phyloP scores from a whole-genome alignment of 768 basidiomycete species.

The Lactifluus piperatus region DNA sequence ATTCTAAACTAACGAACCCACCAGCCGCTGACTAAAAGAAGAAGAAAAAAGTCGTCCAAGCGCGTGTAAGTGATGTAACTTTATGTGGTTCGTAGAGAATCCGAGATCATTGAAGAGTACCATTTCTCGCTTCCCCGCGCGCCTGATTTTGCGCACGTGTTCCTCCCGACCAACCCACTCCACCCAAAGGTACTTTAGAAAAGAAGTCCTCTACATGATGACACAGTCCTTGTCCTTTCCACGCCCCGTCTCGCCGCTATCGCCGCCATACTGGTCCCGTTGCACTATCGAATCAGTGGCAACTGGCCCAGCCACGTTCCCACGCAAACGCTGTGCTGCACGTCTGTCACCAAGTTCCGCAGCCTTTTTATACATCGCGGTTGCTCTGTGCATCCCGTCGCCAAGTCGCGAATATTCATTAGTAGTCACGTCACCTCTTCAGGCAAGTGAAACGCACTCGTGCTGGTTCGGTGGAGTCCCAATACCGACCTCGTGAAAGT shows the following conservation, averaged over 20 bases:
- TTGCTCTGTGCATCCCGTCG: slow-evolving; percentile 40
- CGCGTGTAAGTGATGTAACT: no score
- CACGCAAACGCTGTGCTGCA: slow-evolving; percentile 72
- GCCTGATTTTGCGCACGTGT: no score
- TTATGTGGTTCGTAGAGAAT: no score
- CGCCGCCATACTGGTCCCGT: slow-evolving; percentile 39
- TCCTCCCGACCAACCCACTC: no score
- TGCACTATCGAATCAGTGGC: slow-evolving; percentile 51
- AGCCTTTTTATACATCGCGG: slow-evolving; percentile 80
- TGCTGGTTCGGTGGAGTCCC: slow-evolving; percentile 58
- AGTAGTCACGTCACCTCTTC: neutral
- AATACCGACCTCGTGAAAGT: slow-evolving; percentile 94
- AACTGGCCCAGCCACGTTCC: slow-evolving; percentile 45
- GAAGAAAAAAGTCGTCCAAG: no score
- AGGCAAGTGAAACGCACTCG: slow-evolving; percentile 42
- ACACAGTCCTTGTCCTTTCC: slow-evolving; percentile 76
- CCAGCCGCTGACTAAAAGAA: neutral
- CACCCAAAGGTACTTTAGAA: no score
- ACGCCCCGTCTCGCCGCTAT: slow-evolving; percentile 34
- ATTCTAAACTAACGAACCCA: neutral
- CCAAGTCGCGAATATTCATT: neutral
- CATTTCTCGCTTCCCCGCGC: no score
- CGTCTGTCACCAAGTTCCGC: slow-evolving; percentile 92
- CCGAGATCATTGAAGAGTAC: no score
- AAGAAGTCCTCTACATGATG: slow-evolving; percentile 52